Base-by-base conservation (phyloP, 1,284 basidiomycete genomes). In the Sanguinoderma infundibulare region DNA sequence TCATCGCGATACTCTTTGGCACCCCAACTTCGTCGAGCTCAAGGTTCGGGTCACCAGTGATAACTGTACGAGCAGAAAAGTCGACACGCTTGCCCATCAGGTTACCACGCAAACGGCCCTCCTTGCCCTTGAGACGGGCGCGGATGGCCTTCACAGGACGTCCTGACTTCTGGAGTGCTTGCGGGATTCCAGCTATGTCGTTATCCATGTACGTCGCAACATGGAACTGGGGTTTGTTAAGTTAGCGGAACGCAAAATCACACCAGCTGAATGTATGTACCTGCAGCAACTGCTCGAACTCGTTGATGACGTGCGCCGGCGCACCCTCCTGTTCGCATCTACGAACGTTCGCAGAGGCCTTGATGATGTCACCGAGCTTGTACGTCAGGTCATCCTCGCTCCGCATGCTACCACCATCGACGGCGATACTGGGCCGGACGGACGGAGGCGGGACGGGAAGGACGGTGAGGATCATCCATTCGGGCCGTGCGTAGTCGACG, bases 171-270 rank as follows among this genome's bases (percentile, higher is more conserved):
- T 99, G 98, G 71, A 98, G 79, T 0, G 97, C 96, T 74, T 98
- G 96, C 0, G 98, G 98, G 44, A 98, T 95, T 60, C 98, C 98
- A 34, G 98, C 96, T 67, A 99, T 97, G 75, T 99, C 96, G 75
- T 99, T 99, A 75, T 99, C 98, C 97, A 99, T 99, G 75, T 99
- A 99, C 0, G 98, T 99, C 7, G 97, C 98, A 63, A 98, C 95
- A 74, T 99, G 98, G 77, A 97, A 99, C 90, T 96, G 32, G n/a
- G n/a, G n/a, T 15, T 15, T 2, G 1, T n/a, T n/a, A 20, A 32
- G 17, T 63, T 8, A 61, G 53, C 15, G 24, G 8, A 15, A 0
- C 1, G 8, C 4, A 20, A 5, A 9, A 2, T 14, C 15, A 51
- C 53, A 62, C 49, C 57, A 53, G 34, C 17, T 14, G 51, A 58